Evolutionary conservation across 163 green algal genomes (phyloP).

Genomic region (Coccomyxa subellipsoidea): DNA sequence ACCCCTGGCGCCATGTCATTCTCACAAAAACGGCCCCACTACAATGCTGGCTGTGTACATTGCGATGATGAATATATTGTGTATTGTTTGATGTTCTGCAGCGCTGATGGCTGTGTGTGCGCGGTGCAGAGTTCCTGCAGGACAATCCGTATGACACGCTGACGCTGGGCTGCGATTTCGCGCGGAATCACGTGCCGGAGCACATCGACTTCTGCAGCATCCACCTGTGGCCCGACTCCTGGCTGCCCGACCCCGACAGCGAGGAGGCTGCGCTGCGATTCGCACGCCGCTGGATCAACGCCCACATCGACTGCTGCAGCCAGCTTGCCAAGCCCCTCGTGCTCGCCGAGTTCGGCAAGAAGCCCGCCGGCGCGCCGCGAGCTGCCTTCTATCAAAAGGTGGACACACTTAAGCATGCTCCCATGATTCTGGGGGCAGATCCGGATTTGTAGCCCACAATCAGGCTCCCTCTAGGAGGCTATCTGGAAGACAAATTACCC

Average conservation of each 20-base stretch:
- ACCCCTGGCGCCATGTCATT: no score
- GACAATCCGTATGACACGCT: constrained; percentile 42
- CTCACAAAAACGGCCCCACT: no score
- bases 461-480: no score
- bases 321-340: constrained; percentile 48
- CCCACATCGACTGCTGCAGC: constrained; percentile 33
- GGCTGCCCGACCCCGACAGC: constrained; percentile 25
- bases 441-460: no score
- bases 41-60: no score
- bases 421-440: no score
- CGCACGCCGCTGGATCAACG: constrained; percentile 43
- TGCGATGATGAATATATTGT: no score
- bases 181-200: constrained; percentile 19
- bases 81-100: no score
- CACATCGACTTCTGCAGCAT: constrained; percentile 48
- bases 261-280: constrained; percentile 35
- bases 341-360: constrained; percentile 51
- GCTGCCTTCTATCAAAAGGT: constrained; percentile 37
- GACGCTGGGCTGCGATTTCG: constrained; percentile 46
- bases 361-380: constrained; percentile 14
- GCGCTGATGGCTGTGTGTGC: no score
- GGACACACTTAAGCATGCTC: no score
- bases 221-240: constrained; percentile 52
- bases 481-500: no score
- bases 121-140: constrained; percentile 32